A percentile compares a stretch with the other conserved stretches of the same genome.
Conservation (phyloP, 2,329 filamentous ascomycete genomes). For the Ophiostoma triangulosporum region DNA sequence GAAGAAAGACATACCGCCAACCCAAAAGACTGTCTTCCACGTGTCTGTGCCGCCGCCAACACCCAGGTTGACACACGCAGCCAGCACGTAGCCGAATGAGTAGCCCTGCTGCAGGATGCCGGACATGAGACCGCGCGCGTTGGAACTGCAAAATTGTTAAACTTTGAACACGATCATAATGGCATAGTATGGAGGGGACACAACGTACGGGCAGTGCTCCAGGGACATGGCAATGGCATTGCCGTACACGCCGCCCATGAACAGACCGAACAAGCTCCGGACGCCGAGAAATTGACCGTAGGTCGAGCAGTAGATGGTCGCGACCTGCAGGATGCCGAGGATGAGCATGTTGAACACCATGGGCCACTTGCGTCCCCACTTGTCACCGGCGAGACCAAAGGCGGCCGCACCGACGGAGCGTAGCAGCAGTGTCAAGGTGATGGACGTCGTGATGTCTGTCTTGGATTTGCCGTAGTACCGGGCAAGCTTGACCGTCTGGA, state of each 20-base stretch:
- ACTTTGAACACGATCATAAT: too few species aligned
- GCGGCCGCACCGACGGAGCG: slow-evolving; percentile 40
- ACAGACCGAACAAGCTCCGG: slow-evolving; percentile 61
- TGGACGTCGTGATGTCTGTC: slow-evolving; percentile 50
- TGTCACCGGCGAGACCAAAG: slow-evolving; percentile 42
- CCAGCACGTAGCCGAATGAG: slow-evolving; percentile 51
- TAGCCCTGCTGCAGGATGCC: slow-evolving; percentile 67
- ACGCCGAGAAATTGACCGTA: slow-evolving; percentile 63
- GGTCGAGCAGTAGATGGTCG: slow-evolving; percentile 54
- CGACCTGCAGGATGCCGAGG: slow-evolving; percentile 39
- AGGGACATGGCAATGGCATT: slow-evolving; percentile 68
- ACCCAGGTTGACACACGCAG: slow-evolving; percentile 39
- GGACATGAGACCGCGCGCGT: slow-evolving; percentile 59
- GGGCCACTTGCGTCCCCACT: slow-evolving; percentile 53
- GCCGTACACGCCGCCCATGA: slow-evolving; percentile 72
- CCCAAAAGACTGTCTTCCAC: slow-evolving; percentile 81
- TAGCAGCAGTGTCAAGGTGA: slow-evolving; percentile 49
- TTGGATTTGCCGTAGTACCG: neutral
- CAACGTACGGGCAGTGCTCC: slow-evolving; percentile 56
- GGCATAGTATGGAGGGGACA: too few species aligned
- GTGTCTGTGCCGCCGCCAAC: slow-evolving; percentile 58
- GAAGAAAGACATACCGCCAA: slow-evolving; percentile 36
- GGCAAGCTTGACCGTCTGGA: slow-evolving; percentile 3
- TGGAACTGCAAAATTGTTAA: neutral
- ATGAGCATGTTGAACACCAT: slow-evolving; percentile 67